Conservation (phyloP, 2,329 filamentous ascomycete genomes). For the Aspergillus aculeatus region DNA sequence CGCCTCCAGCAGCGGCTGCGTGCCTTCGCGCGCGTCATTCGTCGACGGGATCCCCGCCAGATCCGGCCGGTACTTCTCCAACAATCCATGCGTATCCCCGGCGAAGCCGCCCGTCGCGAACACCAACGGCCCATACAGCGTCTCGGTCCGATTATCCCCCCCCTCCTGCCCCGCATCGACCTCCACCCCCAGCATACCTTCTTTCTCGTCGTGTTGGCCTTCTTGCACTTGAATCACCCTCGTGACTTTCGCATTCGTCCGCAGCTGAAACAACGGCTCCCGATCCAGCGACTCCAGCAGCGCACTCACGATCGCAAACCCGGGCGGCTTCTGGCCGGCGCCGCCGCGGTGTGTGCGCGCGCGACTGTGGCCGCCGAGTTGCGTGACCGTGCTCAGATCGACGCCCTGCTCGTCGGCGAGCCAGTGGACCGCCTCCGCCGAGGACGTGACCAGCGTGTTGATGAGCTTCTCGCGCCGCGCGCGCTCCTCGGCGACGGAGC, state of each 20-base stretch:
- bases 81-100: conserved; percentile 58
- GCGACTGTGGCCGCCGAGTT: conserved; percentile 59
- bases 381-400: conserved; percentile 58
- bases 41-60: conserved; percentile 61
- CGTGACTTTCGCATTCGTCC: conserved; percentile 55
- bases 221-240: conserved; percentile 41
- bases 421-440: conserved; percentile 55
- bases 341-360: conserved; percentile 59
- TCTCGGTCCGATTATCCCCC: conserved; percentile 28
- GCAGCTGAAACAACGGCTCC: conserved; percentile 52
- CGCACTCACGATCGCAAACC: conserved; percentile 57
- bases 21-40: conserved; percentile 58
- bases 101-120: conserved; percentile 64
- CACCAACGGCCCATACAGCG: conserved; percentile 55
- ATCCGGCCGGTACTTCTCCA: conserved; percentile 59
- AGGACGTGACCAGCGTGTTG: conserved; percentile 48
- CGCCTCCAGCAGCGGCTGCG: conserved; percentile 47
- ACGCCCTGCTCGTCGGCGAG: conserved; percentile 57
- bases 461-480: conserved; percentile 47
- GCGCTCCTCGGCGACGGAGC: conserved; percentile 30
- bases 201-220: conserved; percentile 18
- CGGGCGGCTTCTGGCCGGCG: conserved; percentile 53
- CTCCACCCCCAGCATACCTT: conserved; percentile 53
- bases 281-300: conserved; percentile 54
- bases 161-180: conserved; percentile 39